These are phyloP conservation scores for Fusarium sp. DNA, from an alignment of 2,329 filamentous ascomycete species.

Conservation along the genomic window DNA sequence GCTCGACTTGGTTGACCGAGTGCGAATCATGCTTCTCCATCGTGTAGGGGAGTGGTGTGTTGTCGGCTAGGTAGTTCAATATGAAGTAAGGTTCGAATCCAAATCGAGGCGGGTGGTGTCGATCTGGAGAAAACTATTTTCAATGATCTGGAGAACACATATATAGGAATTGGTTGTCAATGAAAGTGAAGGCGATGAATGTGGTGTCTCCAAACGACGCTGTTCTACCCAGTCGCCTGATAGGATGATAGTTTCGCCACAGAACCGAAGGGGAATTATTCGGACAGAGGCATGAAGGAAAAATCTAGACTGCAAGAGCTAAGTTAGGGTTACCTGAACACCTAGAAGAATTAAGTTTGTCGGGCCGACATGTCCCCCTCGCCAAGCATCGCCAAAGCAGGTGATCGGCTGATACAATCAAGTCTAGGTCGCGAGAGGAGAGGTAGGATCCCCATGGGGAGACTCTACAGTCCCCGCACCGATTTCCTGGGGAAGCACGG, in stretches of 20 bases:
- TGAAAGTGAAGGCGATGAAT: background rate
- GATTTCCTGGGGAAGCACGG: background rate
- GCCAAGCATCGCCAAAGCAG: background rate
- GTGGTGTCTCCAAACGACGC: background rate
- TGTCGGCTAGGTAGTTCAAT: too few species aligned
- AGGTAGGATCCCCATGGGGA: background rate
- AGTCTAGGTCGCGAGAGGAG: background rate
- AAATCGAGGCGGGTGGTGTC: background rate
- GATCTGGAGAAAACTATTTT: background rate
- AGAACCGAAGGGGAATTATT: background rate
- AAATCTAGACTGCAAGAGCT: background rate
- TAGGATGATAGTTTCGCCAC: background rate
- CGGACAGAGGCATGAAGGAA: background rate
- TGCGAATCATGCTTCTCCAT: background rate
- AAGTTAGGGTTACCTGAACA: background rate
- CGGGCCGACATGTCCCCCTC: background rate
- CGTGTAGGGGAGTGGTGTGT: background rate
- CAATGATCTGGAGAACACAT: background rate
- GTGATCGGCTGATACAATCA: background rate
- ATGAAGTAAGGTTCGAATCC: background rate
- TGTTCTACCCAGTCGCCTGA: background rate
- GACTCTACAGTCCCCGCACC: background rate
- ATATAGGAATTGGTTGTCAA: background rate
- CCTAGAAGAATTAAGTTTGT: background rate
- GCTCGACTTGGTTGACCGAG: background rate